Conservation (phyloP, 148 eudicot genomes). For the Cornus suecica region DNA sequence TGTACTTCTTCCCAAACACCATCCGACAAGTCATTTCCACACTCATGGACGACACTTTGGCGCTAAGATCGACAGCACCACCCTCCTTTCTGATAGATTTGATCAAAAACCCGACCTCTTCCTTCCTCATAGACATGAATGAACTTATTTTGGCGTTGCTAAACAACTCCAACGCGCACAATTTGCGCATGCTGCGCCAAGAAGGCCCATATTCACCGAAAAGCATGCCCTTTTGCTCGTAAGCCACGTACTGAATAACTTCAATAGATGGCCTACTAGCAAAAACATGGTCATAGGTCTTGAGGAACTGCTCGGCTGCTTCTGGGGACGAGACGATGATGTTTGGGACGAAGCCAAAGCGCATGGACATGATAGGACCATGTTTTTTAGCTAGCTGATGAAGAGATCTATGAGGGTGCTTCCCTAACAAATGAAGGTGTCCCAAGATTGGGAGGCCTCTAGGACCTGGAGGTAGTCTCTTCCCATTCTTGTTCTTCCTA, state of each 20-base stretch:
- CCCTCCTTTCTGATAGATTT: too few species aligned
- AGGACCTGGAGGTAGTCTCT: too few species aligned
- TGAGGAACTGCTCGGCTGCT: neutral
- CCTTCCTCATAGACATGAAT: conserved; percentile 14
- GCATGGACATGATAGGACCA: conserved; percentile 21
- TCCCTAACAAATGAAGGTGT: too few species aligned
- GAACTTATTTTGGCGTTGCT: neutral
- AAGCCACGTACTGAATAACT: neutral
- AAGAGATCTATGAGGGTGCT: conserved; percentile 20
- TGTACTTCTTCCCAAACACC: conserved; percentile 14
- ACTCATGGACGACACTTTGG: neutral
- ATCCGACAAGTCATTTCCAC: neutral
- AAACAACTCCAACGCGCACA: conserved; percentile 9
- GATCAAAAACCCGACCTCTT: conserved; percentile 8
- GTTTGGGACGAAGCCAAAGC: conserved; percentile 19
- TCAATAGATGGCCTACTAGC: conserved; percentile 21
- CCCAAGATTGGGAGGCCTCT: too few species aligned
- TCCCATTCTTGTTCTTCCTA: too few species aligned
- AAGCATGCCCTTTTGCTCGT: conserved; percentile 7
- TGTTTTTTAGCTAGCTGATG: neutral
- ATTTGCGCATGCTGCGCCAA: neutral
- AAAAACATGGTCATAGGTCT: conserved; percentile 21
- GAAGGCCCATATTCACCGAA: conserved; percentile 9
- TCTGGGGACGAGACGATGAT: conserved; percentile 22
- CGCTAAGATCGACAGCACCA: too few species aligned